Base-by-base conservation (phyloP, 2,329 filamentous ascomycete species). In the Xenosphaeropsis pyriputrescens region DNA sequence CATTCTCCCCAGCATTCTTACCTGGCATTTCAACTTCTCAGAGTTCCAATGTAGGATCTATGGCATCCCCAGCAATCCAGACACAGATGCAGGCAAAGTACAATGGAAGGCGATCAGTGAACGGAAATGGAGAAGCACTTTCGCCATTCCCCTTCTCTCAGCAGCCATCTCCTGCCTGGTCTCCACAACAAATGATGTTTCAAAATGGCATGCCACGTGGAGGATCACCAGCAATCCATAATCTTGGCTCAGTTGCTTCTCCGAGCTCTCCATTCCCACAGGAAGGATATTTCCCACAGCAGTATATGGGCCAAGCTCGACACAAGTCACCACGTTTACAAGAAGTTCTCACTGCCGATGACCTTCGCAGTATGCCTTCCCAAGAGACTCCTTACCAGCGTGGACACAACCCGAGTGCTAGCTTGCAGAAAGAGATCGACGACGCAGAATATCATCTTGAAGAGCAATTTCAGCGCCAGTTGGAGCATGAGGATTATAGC, bases 361-460 rank as follows among this genome's bases (percentile, higher is more conserved):
- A 74, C 34, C 74, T 74, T 8, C 7, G 16, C 14, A 15, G 12
- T 15, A 75, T 67, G 36, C 5, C 8, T 26, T 9, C 22, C 12
- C 8, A 26, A 3, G 22, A 26, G 22, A 9, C 22, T 26, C 74
- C 75, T 40, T 67, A 68, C 46, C 68, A 68, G 29, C 71, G 77
- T 55, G 67, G 67, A 39, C 81, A 88, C 48, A 86, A 86, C 47
- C 68, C 84, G 31, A 86, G 79, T 50, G 71, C 78, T 44, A 84
- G 75, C 34, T 67, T 93, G 17, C 85, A 94, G 54, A 79, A 79
- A 43, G 85, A 91, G 47, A 79, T 93, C 39, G 80, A 91, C 36
- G 82, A 88, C 51, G 79, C 83, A 4, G 84, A 93, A 50, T 89
- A 91, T 51, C 84, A 89, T 49, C 59, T 91, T 43, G 83, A 88